Base-by-base conservation (phyloP, 2,329 filamentous ascomycete genomes). In the Clarireedia homoeocarpa region DNA sequence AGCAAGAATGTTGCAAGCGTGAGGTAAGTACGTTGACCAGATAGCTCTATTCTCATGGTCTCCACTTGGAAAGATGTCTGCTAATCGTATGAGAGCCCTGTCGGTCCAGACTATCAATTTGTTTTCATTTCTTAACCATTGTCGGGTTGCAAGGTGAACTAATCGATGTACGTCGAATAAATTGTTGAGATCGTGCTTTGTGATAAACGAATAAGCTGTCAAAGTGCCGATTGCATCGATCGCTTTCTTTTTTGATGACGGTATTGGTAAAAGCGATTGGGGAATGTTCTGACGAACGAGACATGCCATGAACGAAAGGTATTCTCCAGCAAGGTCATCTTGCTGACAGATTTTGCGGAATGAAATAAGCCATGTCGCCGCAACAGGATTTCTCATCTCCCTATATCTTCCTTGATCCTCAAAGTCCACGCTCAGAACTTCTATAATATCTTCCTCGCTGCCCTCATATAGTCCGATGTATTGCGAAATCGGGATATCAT, bases 231-330 rank as follows among this genome's bases (percentile, higher is more conserved):
- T 42, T 26, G 60, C 61, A 3, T 57, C 49, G 3, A 51, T 40
- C 26, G 50, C 38, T 39, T 59, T 53, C 15, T 42, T 42, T 20
- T 42, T 15, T n/a, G 39, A 42, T 42, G 20, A 3, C 26, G 26
- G 26, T 27, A 27, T 27, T 15, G 45, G 20, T 15, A 47, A 30
- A 20, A 47, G 23, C 5, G 20, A 47, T 15, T 24, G n/a, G 15
- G 45, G 45, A 23, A 47, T 47, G 12, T 47, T 47, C 17, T 47
- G 14, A 23, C 23, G n/a, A 57, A 75, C 69, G 24, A 78, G 70
- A 23, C 64, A 71, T 1, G 70, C 70, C 12, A 74, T 68, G 44
- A 75, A 72, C 0, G 65, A 70, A 0, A 78, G 62, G 24, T 73
- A 58, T 0, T 70, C 56, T 24, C 69, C 70, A 2, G 74, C 74